Evolutionary conservation across 306 rosid species (phyloP).

Genomic region (Coriaria nepalensis): DNA sequence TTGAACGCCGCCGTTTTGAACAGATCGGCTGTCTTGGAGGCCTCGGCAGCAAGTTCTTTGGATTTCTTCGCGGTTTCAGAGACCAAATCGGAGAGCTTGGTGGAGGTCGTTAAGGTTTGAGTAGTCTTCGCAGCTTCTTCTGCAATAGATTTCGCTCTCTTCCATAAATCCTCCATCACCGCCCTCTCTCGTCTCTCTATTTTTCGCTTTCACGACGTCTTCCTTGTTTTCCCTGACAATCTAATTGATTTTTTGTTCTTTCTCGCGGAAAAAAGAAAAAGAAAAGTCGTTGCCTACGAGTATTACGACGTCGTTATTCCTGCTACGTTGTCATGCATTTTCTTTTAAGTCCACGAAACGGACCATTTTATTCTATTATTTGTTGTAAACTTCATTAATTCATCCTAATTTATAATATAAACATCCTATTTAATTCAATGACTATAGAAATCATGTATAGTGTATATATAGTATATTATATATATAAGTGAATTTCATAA

Average conservation of each 20-base stretch:
- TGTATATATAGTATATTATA: too few species aligned
- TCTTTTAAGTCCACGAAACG: too few species aligned
- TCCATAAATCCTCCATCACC: constrained; percentile 82
- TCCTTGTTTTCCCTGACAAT: neutral
- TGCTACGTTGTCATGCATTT: too few species aligned
- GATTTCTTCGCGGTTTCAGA: constrained; percentile 89
- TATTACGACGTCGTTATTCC: neutral
- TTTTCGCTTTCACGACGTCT: neutral
- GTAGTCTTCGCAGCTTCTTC: constrained; percentile 93
- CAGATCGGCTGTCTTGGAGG: constrained; percentile 80
- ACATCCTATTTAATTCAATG: too few species aligned
- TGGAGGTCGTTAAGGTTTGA: constrained; percentile 40
- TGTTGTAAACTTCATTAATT: too few species aligned
- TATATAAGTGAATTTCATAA: too few species aligned
- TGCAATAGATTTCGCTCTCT: constrained; percentile 73
- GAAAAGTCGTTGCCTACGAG: neutral
- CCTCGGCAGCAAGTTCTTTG: constrained; percentile 86
- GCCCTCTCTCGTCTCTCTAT: neutral
- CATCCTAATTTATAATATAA: too few species aligned
- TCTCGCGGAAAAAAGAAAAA: neutral
- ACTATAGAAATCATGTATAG: too few species aligned
- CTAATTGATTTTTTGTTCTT: too few species aligned
- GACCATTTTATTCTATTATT: too few species aligned
- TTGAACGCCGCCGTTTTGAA: constrained; percentile 67
- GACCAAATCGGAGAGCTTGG: constrained; percentile 69